These are phyloP conservation scores for Blastobotrys serpentis DNA, from an alignment of 1,139 yeast genomes.

Conservation along the genomic window DNA sequence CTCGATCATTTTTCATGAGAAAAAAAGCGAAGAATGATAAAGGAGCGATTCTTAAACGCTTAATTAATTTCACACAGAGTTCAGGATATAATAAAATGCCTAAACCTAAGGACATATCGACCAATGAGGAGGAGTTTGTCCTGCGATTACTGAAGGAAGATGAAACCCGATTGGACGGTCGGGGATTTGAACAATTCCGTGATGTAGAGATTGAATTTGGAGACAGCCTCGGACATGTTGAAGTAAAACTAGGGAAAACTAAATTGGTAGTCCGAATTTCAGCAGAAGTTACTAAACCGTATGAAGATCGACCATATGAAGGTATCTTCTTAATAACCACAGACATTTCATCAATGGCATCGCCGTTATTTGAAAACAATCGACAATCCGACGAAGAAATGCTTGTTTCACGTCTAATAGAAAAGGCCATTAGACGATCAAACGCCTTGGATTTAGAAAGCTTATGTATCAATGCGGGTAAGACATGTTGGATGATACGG, in stretches of 20 bases:
- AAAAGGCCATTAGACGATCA: slow-evolving; percentile 86
- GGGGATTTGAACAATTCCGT: slow-evolving; percentile 63
- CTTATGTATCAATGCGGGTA: slow-evolving; percentile 86
- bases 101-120: slow-evolving; percentile 59
- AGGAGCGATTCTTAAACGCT: no score
- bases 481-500: slow-evolving; percentile 83
- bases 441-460: slow-evolving; percentile 89
- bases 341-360: slow-evolving; percentile 87
- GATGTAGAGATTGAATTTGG: slow-evolving; percentile 63
- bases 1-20: no score
- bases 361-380: slow-evolving; percentile 74
- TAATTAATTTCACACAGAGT: neutral
- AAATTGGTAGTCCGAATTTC: slow-evolving; percentile 71
- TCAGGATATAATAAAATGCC: slow-evolving; percentile 43
- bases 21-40: no score
- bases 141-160: slow-evolving; percentile 57
- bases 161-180: slow-evolving; percentile 66
- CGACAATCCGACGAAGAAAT: slow-evolving; percentile 76
- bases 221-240: slow-evolving; percentile 75
- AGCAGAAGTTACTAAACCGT: slow-evolving; percentile 77
- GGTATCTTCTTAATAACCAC: slow-evolving; percentile 83
- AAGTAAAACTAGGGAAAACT: slow-evolving; percentile 72
- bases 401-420: slow-evolving; percentile 74
- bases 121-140: slow-evolving; percentile 62
- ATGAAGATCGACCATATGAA: slow-evolving; percentile 90